Evolutionary conservation across 106 monocot species (phyloP).

Genomic region (Vanilla planifolia): DNA sequence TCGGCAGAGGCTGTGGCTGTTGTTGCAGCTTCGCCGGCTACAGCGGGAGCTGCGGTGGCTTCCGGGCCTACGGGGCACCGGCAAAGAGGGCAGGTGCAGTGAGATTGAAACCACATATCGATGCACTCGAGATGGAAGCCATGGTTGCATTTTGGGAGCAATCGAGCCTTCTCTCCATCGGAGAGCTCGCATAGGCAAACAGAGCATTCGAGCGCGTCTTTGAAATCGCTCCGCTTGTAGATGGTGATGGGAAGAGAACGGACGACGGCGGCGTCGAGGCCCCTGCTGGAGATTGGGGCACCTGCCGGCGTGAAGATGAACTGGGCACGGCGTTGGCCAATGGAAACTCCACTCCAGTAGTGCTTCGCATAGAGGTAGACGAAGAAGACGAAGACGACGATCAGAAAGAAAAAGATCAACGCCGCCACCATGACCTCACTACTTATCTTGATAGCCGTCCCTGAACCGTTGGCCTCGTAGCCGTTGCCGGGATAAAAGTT

Average conservation of each 20-base stretch:
- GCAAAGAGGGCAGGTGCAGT: constrained; percentile 52
- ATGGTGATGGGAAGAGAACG: constrained; percentile 15
- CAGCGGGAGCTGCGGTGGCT: neutral
- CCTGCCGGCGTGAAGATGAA: neutral
- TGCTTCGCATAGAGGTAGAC: constrained; percentile 28
- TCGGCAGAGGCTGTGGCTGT: neutral
- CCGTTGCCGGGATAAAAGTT: neutral
- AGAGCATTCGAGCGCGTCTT: constrained; percentile 23
- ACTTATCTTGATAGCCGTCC: constrained; percentile 2
- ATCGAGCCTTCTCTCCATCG: constrained; percentile 21
- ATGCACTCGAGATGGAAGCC: constrained; percentile 48
- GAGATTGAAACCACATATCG: constrained; percentile 42
- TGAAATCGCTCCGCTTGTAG: neutral
- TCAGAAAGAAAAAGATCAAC: constrained; percentile 26
- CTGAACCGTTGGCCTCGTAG: neutral
- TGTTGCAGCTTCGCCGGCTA: neutral
- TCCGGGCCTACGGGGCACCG: constrained; percentile 11
- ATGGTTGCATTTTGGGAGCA: constrained; percentile 46
- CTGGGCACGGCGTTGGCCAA: neutral
- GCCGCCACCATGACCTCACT: constrained; percentile 24
- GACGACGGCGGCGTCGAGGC: constrained; percentile 15
- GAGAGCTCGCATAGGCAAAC: constrained; percentile 23
- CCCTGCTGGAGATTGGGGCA: neutral
- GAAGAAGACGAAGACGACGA: constrained; percentile 21
- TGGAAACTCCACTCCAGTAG: neutral